Evolutionary conservation across 2,329 filamentous ascomycete genomes (phyloP), one percentile per base, ranked within the genome.

Genomic region (Dactylellina leptospora): DNA sequence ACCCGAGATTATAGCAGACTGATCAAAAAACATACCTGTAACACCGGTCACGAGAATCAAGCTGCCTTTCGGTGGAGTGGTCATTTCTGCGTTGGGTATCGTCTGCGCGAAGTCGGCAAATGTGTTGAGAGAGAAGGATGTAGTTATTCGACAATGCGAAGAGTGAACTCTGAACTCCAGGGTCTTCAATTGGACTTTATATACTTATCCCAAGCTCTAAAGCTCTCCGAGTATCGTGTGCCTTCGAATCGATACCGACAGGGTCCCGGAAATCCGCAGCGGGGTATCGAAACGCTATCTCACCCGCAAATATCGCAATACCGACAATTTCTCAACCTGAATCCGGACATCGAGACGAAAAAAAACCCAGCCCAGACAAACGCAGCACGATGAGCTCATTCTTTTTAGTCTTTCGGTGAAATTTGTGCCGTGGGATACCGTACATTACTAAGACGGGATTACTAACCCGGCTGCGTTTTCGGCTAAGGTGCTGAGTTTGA

Each of bases 371-470:
- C 28, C 13, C 30, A 3, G 2, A 36, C 47, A 30, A 51, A 33
- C 25, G 20, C 30, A 13, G 13, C 27, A 36, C 9, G 47, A 51
- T 51, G 47, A 51, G 16, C n/a, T 8, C 18, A 44, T 45, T 16
- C 20, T 40, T 40, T 40, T 28, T n/a, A n/a, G n/a, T n/a, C n/a
- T n/a, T 56, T 48, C 62, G 63, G 66, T 51, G 51, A 63, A 71
- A 71, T 71, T 71, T 71, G 27, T 58, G 66, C 66, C 66, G 66
- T 71, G 58, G 66, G 22, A n/a, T n/a, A n/a, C n/a, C n/a, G n/a
- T n/a, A n/a, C n/a, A 58, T 62, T 55, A 45, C 28, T 61, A n/a
- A 58, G 42, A 38, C 40, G 45, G 47, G 47, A 60, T 69, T 54
- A 69, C 40, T 55, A 60, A 61, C 36, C 22, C 36, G 40, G 50